phyloP scores from a whole-genome alignment of 352 stramenopile genomes.

The Globisporangium spinosum region DNA sequence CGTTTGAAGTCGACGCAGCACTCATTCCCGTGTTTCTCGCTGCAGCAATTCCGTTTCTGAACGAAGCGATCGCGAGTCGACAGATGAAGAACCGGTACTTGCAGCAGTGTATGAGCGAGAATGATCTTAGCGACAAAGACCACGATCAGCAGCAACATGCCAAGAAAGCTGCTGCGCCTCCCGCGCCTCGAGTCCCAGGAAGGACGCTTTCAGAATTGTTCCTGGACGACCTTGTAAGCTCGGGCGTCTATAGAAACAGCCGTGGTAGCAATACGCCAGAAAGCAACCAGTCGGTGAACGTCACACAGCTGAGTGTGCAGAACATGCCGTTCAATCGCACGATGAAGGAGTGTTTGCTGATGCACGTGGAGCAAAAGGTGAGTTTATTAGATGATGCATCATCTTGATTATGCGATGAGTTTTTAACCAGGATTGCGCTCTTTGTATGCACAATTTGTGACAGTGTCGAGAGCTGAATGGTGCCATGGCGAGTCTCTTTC shows the following conservation, averaged over 20 bases:
- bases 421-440: too few species aligned
- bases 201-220: conserved; percentile 14
- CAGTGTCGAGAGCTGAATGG: conserved; percentile 51
- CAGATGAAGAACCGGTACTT: conserved; percentile 65
- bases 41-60: conserved; percentile 32
- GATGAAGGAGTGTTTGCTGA: conserved; percentile 31
- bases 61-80: conserved; percentile 49
- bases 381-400: neutral
- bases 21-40: conserved; percentile 47
- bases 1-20: conserved; percentile 33
- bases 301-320: conserved; percentile 14
- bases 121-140: neutral
- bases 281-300: neutral
- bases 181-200: neutral
- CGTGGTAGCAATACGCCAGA: neutral
- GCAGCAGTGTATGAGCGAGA: conserved; percentile 15
- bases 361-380: conserved; percentile 36
- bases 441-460: conserved; percentile 1
- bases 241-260: conserved; percentile 2
- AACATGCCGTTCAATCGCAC: conserved; percentile 37
- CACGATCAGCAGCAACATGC: neutral
- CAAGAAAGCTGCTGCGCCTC: neutral
- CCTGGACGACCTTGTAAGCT: neutral
- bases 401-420: neutral
- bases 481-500: conserved; percentile 47